Evolutionary conservation across 139 green algal species (phyloP), one percentile per base, ranked within the genome.

Genomic region (Astrephomene gubernaculifera): DNA sequence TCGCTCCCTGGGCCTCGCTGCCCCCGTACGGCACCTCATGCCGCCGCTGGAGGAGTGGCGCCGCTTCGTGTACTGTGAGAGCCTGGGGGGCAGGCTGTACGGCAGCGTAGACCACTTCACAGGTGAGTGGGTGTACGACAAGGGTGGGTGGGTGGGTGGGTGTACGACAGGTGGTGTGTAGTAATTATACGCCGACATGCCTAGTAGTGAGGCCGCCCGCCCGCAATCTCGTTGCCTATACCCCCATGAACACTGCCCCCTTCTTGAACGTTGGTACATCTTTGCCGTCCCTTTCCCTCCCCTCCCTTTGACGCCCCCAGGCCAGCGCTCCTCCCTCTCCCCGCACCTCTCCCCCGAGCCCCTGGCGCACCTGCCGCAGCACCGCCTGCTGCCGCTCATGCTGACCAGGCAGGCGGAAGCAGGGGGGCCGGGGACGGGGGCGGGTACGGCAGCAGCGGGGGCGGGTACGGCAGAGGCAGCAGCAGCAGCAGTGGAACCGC

Each of bases 101-200:
- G 96, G 95, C 5, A 85, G 88, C 33, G 94, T 98, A 8, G 96
- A 98, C 87, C 96, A 98, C 79, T 98, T 98, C 73, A 33, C 78
- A 93, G 90, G 92, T 93, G 64, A 21, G 65, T n/a, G n/a, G n/a
- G n/a, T n/a, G n/a, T n/a, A n/a, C n/a, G n/a, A n/a, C n/a, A 57
- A 57, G 49, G 49, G 49, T 57, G 49, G 49, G 12, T 57, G 49
- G 49, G 49, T 57, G 49, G 12, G 49, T 12, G 49, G 12, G 17
- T 57, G 49, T 12, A 17, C n/a, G n/a, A n/a, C n/a, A n/a, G n/a
- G n/a, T n/a, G n/a, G n/a, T n/a, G n/a, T n/a, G n/a, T n/a, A n/a
- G n/a, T n/a, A n/a, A n/a, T n/a, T n/a, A n/a, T n/a, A n/a, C n/a
- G n/a, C n/a, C n/a, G n/a, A n/a, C n/a, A n/a, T n/a, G n/a, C n/a